phyloP scores from a whole-genome alignment of 345 rosid genomes.

The Salix purpurea region DNA sequence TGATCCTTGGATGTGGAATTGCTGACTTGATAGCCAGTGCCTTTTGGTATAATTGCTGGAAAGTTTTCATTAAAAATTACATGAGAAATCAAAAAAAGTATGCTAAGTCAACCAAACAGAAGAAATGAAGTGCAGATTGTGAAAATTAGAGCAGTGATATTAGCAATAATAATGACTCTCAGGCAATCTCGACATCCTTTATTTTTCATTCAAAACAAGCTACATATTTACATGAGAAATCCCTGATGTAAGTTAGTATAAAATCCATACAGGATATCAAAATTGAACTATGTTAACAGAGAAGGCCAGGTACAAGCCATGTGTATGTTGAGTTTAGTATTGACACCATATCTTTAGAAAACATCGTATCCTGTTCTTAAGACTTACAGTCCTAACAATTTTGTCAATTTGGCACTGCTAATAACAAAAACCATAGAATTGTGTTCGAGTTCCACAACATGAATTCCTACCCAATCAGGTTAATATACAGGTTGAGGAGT shows the following conservation, averaged over 20 bases:
- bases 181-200: background rate
- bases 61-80: conserved; percentile 1
- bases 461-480: background rate
- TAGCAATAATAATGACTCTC: background rate
- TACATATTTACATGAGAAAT: background rate
- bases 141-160: background rate
- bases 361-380: background rate
- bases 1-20: conserved; percentile 99
- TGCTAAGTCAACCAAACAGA: background rate
- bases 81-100: background rate
- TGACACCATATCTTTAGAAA: background rate
- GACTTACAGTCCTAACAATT: background rate
- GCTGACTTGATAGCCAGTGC: conserved; percentile 99
- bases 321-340: background rate
- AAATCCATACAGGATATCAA: background rate
- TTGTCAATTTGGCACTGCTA: background rate
- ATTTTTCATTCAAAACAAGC: background rate
- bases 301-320: background rate
- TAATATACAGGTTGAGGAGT: background rate
- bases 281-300: background rate
- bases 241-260: background rate
- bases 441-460: background rate
- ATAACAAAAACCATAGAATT: background rate
- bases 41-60: conserved; percentile 93
- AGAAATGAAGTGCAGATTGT: background rate